These are phyloP conservation scores for Periconia digitata DNA, from an alignment of 2,329 filamentous ascomycete genomes.

Conservation along the genomic window DNA sequence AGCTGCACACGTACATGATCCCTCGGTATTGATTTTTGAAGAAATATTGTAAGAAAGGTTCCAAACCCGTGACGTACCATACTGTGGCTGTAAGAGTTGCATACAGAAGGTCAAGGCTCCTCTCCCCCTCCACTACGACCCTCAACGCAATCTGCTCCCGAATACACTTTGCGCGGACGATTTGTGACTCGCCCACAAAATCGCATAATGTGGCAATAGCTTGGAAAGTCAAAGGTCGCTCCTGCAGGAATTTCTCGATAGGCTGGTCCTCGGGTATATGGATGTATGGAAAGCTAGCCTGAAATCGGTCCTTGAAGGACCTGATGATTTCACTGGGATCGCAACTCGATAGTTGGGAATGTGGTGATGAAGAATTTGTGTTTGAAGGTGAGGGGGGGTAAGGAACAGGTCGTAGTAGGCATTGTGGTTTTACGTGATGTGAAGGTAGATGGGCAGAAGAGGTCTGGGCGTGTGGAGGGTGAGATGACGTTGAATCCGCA, in stretches of 20 bases:
- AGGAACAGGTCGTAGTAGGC: not conserved
- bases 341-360: not conserved
- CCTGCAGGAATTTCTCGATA: slow-evolving; percentile 5
- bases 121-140: not conserved
- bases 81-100: not conserved
- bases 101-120: not conserved
- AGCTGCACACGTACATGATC: too few relatives aligned
- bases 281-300: slow-evolving; percentile 15
- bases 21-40: too few relatives aligned
- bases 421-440: not conserved
- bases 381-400: not conserved
- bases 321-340: slow-evolving; percentile 9
- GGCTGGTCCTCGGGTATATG: slow-evolving; percentile 8
- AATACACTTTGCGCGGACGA: not conserved
- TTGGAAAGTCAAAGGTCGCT: slow-evolving; percentile 15
- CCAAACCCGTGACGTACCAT: too few relatives aligned
- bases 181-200: not conserved
- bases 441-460: not conserved
- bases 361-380: not conserved
- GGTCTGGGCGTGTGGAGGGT: not conserved
- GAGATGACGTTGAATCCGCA: not conserved
- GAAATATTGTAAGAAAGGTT: too few relatives aligned
- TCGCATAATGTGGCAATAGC: slow-evolving; percentile 1
- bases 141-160: not conserved
- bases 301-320: slow-evolving; percentile 11